These are phyloP conservation scores for Globisporangium mamillatum DNA, from an alignment of 352 stramenopile genomes.

Conservation along the genomic window DNA sequence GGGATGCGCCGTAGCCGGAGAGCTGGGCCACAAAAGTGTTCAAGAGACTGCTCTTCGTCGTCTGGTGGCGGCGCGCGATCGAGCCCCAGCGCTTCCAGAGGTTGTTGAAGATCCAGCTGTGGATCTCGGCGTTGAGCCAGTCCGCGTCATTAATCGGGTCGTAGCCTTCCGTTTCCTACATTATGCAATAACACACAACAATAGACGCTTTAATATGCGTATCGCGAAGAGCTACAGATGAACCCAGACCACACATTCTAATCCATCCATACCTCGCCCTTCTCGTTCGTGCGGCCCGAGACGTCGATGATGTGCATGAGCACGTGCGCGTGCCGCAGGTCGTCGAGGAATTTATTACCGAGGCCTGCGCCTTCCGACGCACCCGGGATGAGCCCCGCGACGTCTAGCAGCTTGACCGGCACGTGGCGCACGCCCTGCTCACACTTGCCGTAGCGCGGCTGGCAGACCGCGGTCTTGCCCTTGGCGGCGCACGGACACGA, in stretches of 20 bases:
- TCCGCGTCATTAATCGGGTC: conserved; percentile 88
- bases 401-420: conserved; percentile 82
- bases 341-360: conserved; percentile 98
- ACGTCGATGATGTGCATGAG: conserved; percentile 91
- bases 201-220: neutral
- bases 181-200: neutral
- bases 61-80: conserved; percentile 70
- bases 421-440: conserved; percentile 73
- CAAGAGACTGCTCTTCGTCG: conserved; percentile 66
- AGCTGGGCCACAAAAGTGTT: conserved; percentile 73
- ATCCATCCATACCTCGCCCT: conserved; percentile 45
- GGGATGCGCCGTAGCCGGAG: conserved; percentile 76
- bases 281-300: conserved; percentile 87
- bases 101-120: conserved; percentile 89
- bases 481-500: conserved; percentile 71
- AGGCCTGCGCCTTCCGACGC: conserved; percentile 92
- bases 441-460: conserved; percentile 78
- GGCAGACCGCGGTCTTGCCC: conserved; percentile 57
- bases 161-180: conserved; percentile 71
- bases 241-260: neutral
- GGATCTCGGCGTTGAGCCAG: conserved; percentile 84
- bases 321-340: conserved; percentile 85
- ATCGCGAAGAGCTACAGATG: neutral
- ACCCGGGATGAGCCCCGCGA: conserved; percentile 77
- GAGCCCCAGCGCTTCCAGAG: conserved; percentile 82